These are phyloP conservation scores for Rhizophagus prolifer DNA, from an alignment of 192 early-diverging fungal species.

Conservation along the genomic window DNA sequence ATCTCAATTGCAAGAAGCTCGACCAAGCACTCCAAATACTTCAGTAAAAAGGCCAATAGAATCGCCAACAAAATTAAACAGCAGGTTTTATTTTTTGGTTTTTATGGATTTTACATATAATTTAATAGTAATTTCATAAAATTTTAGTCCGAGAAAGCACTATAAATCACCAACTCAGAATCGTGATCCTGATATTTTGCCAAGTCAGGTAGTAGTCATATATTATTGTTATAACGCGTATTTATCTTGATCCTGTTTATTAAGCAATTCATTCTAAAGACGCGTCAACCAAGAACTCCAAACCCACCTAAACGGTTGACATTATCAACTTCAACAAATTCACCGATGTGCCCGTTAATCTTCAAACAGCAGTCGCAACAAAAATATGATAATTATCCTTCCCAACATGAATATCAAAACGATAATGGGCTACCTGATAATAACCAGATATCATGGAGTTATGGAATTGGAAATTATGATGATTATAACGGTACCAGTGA, in stretches of 20 bases:
- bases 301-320: constrained; percentile 16
- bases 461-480: background rate
- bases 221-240: background rate
- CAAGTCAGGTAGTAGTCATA: background rate
- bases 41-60: background rate
- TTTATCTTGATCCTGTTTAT: background rate
- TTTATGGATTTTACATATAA: background rate
- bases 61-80: background rate
- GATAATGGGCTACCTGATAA: background rate
- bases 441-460: background rate
- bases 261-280: background rate
- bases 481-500: too few relatives aligned
- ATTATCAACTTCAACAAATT: background rate
- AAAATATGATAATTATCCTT: background rate
- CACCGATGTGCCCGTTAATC: background rate
- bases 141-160: background rate
- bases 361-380: background rate
- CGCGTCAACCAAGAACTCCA: constrained; percentile 3
- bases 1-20: constrained; percentile 9
- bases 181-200: background rate
- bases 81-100: background rate
- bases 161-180: background rate
- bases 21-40: background rate
- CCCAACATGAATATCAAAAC: background rate
- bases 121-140: background rate